Percentiles rank a stretch among this genome's conserved stretches.
phyloP scores from a whole-genome alignment of 768 basidiomycete species.

The Cystoderma amianthinum region DNA sequence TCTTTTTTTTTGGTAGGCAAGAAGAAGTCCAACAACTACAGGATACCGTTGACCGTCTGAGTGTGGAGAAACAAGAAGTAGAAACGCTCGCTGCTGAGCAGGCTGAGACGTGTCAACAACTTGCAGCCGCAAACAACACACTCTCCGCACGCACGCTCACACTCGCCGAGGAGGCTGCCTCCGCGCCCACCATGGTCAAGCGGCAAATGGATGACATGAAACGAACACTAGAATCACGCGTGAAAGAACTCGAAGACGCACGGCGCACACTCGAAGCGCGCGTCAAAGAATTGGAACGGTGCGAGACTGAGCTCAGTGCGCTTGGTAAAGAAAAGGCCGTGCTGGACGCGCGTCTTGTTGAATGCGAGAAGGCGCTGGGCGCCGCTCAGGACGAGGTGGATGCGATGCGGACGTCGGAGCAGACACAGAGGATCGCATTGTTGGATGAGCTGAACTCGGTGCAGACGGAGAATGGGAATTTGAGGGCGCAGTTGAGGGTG shows the following conservation, averaged over 20 bases:
- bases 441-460: slow-evolving; percentile 84
- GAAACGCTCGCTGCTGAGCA: slow-evolving; percentile 66
- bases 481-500: slow-evolving; percentile 67
- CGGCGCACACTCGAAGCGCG: not conserved
- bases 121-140: slow-evolving; percentile 72
- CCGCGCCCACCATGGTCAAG: slow-evolving; percentile 48
- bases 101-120: slow-evolving; percentile 64
- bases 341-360: slow-evolving; percentile 57
- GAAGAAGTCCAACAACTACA: slow-evolving; percentile 61
- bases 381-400: slow-evolving; percentile 65
- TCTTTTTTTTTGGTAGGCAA: no score
- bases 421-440: slow-evolving; percentile 74
- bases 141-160: slow-evolving; percentile 67
- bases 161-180: slow-evolving; percentile 63
- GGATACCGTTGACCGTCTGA: slow-evolving; percentile 49
- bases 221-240: not conserved
- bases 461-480: slow-evolving; percentile 69
- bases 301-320: slow-evolving; percentile 16
- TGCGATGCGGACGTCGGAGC: slow-evolving; percentile 61
- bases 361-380: slow-evolving; percentile 53
- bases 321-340: slow-evolving; percentile 54
- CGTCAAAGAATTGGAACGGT: not conserved
- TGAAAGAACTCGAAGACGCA: not conserved
- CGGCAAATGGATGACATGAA: slow-evolving; percentile 44
- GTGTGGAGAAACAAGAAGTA: slow-evolving; percentile 59